Evolutionary conservation across 768 basidiomycete genomes (phyloP).

Genomic region (Tulasnella sp.): DNA sequence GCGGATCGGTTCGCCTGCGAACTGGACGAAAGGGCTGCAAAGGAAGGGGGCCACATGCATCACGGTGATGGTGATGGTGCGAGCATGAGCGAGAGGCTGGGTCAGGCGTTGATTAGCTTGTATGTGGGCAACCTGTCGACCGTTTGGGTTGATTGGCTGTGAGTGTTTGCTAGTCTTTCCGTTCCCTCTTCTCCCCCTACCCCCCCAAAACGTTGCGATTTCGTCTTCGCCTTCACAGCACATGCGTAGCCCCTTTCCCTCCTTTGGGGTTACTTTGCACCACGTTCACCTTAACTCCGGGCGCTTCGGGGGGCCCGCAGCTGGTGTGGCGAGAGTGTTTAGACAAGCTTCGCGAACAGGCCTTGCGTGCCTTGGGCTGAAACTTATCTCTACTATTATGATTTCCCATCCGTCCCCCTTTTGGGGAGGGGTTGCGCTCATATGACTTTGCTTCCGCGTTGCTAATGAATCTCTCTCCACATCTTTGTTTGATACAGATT

Average conservation of each 20-base stretch:
- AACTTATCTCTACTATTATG: too few species aligned
- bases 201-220: background rate
- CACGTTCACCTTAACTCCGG: background rate
- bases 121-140: constrained; percentile 93
- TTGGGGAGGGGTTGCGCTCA: background rate
- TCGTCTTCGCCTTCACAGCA: constrained; percentile 3
- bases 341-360: too few species aligned
- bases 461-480: background rate
- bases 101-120: constrained; percentile 77
- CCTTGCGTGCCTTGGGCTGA: too few species aligned
- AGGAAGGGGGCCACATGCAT: constrained; percentile 44
- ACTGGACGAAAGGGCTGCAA: constrained; percentile 53
- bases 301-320: background rate
- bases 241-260: background rate
- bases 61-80: constrained; percentile 41
- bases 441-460: constrained; percentile 1
- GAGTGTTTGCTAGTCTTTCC: too few species aligned
- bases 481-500: constrained; percentile 54
- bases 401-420: too few species aligned
- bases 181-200: constrained; percentile 2
- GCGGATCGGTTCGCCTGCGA: constrained; percentile 87
- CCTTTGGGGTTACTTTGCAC: background rate
- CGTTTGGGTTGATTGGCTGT: constrained; percentile 94
- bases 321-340: background rate
- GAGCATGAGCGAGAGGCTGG: constrained; percentile 79